phyloP scores from a whole-genome alignment of 2,329 filamentous ascomycete species.

The Ilyonectria sp. region DNA sequence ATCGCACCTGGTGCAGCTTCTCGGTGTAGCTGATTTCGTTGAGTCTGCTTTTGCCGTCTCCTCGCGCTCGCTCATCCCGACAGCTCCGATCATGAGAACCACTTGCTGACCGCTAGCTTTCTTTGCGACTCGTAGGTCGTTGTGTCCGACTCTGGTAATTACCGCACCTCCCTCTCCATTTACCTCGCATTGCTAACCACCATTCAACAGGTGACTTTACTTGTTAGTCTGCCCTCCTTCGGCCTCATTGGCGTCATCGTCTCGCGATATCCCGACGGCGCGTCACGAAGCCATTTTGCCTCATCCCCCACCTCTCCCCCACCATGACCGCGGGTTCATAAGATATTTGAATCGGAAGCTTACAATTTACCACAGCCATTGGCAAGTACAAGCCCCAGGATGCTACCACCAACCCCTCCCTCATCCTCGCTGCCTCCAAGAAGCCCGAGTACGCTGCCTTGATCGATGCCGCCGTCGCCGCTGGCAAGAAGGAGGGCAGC shows the following conservation, averaged over 20 bases:
- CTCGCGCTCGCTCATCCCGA: conserved; percentile 1
- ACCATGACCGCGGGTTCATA: conserved; percentile 34
- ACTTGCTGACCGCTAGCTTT: conserved; percentile 44
- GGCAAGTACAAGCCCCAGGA: conserved; percentile 99
- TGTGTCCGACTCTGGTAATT: conserved; percentile 94
- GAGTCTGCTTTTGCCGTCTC: neutral
- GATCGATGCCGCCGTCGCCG: conserved; percentile 87
- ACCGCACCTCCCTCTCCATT: conserved; percentile 46
- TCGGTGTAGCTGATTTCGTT: conserved; percentile 4
- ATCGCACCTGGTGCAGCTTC: neutral
- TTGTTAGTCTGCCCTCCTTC: conserved; percentile 69
- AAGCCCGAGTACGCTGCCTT: conserved; percentile 96
- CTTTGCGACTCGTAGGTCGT: conserved; percentile 75
- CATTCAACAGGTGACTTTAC: conserved; percentile 78
- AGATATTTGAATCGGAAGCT: conserved; percentile 40
- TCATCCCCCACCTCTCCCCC: conserved; percentile 15
- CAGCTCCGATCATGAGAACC: conserved; percentile 19
- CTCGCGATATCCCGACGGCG: conserved; percentile 22
- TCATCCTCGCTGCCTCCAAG: conserved; percentile 98
- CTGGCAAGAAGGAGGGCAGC: conserved; percentile 84
- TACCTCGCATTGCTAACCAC: conserved; percentile 49
- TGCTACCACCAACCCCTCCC: conserved; percentile 99
- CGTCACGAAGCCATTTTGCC: conserved; percentile 9
- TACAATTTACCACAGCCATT: conserved; percentile 76
- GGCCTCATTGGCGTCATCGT: conserved; percentile 16